phyloP scores from a whole-genome alignment of 2,329 filamentous ascomycete genomes.

The Fusarium pseudonygamai region DNA sequence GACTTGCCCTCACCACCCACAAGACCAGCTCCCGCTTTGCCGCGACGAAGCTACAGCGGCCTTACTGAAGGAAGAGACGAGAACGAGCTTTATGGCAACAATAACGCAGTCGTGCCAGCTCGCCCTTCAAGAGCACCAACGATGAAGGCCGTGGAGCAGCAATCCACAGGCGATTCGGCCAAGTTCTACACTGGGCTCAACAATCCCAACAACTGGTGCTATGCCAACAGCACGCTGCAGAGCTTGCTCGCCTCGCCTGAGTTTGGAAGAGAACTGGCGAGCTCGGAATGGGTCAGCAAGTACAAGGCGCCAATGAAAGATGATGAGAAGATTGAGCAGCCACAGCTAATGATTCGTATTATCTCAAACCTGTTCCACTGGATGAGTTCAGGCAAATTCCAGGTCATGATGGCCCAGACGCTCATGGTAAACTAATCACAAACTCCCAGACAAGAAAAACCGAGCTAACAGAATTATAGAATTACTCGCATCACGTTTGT shows the following conservation, averaged over 20 bases:
- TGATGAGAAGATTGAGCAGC: conserved; percentile 61
- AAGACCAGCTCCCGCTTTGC: conserved; percentile 74
- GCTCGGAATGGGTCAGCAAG: conserved; percentile 66
- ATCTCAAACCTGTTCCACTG: conserved; percentile 68
- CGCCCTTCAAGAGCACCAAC: conserved; percentile 51
- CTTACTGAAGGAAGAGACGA: conserved; percentile 59
- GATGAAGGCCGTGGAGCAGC: conserved; percentile 50
- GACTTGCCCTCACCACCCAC: conserved; percentile 67
- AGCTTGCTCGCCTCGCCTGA: conserved; percentile 78
- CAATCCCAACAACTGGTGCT: conserved; percentile 87
- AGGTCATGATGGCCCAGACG: conserved; percentile 62
- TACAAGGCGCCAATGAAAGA: conserved; percentile 75
- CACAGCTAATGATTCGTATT: conserved; percentile 68
- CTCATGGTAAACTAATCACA: conserved; percentile 61
- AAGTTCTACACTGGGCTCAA: conserved; percentile 69
- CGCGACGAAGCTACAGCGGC: conserved; percentile 81
- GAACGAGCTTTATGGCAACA: conserved; percentile 49
- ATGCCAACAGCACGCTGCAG: conserved; percentile 92
- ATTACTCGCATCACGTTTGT: conserved; percentile 61
- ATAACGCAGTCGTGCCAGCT: conserved; percentile 52
- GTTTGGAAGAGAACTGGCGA: conserved; percentile 72
- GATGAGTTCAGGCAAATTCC: conserved; percentile 62
- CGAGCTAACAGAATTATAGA: conserved; percentile 50
- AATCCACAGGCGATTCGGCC: conserved; percentile 55
- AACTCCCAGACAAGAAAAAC: conserved; percentile 16